Base-by-base conservation (phyloP, 2,329 filamentous ascomycete genomes). In the Camillea tinctor region DNA sequence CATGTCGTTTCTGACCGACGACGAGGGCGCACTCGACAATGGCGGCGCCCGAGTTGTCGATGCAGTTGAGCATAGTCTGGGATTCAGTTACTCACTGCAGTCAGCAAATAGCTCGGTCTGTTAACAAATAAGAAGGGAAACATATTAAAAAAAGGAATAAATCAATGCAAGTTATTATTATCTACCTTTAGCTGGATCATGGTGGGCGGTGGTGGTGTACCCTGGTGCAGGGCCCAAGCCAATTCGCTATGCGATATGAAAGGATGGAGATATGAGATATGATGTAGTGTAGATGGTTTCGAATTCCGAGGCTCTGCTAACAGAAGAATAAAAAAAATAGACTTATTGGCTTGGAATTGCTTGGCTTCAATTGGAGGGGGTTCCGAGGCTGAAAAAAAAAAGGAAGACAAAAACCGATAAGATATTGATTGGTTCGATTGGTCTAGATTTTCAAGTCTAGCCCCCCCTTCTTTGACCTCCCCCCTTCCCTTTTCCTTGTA, bases 41-140 rank as follows among this genome's bases (percentile, higher is more conserved):
- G 71, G 95, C 93, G 69, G 95, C 95, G 75, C 95, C 95, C 67
- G 95, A 98, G 83, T 97, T 99, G 89, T 99, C 95, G 87, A 99
- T 98, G 88, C 95, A 98, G 80, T 95, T 97, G 72, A 99, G 86
- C 87, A 99, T 92, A 75, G 93, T 91, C 95, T 97, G 69, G 36
- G n/a, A 4, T 11, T 11, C 26, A 30, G 26, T 30, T 50, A 23
- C 30, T 57, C 13, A 52, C 54, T 20, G 21, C 20, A 21, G 13
- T 13, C 4, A 23, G 51, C 51, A 40, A 21, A 21, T 22, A 49
- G 15, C 40, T 40, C 23, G 19, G 2, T 9, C 9, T 51, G 30
- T 2, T 13, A 22, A 23, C 19, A 23, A 19, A 53, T 50, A 9
- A 50, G 19, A 21, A 17, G 40, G 7, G 4, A 22, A 19, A 22